These are phyloP conservation scores for Nepenthes gracilis DNA, from an alignment of 148 eudicot genomes.

Conservation along the genomic window DNA sequence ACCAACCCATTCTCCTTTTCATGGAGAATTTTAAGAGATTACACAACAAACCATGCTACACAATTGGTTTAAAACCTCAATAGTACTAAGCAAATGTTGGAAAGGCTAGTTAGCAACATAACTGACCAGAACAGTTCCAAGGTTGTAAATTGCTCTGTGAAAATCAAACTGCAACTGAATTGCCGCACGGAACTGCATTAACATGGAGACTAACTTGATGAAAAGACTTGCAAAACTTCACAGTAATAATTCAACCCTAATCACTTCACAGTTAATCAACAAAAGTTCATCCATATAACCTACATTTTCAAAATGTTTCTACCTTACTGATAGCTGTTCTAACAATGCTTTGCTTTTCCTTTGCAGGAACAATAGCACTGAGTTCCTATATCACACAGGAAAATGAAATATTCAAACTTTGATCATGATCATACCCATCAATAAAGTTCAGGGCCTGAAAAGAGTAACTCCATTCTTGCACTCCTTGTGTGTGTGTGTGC, in stretches of 20 bases:
- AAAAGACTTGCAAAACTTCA: neutral
- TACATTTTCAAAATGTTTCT: conserved; percentile 4
- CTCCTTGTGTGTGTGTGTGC: neutral
- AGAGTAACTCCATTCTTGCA: neutral
- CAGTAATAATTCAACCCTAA: too few relatives aligned
- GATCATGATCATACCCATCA: neutral
- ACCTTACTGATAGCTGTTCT: conserved; percentile 84
- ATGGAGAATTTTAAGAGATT: neutral
- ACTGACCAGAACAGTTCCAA: conserved; percentile 93
- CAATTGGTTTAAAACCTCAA: neutral
- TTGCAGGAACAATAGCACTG: conserved; percentile 89
- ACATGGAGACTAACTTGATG: neutral
- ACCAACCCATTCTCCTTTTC: neutral
- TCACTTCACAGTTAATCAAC: too few relatives aligned
- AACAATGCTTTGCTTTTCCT: conserved; percentile 82
- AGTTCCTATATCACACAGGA: conserved; percentile 53
- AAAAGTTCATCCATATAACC: neutral
- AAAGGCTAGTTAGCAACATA: neutral
- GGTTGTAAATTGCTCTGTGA: conserved; percentile 96
- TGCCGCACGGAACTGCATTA: conserved; percentile 83
- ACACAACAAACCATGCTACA: neutral
- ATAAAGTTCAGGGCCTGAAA: neutral
- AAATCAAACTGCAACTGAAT: conserved; percentile 92
- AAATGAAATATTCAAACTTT: conserved; percentile 1
- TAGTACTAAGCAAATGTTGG: neutral